Evolutionary conservation across 2,329 filamentous ascomycete genomes (phyloP).

Genomic region (Aspergillus pseudoglaucus): DNA sequence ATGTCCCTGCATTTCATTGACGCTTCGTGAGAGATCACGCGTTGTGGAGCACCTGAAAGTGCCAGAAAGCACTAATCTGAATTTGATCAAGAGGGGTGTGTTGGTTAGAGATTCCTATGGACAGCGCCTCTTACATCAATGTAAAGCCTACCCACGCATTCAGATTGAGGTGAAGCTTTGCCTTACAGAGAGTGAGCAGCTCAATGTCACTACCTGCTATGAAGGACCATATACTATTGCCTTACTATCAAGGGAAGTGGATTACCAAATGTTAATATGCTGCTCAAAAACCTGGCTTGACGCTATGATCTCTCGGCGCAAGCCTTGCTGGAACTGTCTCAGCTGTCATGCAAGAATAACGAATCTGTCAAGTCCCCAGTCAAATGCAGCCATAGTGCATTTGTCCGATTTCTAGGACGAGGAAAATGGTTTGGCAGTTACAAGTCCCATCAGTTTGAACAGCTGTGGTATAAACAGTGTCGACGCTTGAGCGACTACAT

Average conservation of each 20-base stretch:
- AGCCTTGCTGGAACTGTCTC: not conserved
- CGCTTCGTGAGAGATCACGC: not conserved
- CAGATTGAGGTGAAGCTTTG: not conserved
- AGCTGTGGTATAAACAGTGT: not conserved
- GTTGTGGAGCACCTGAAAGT: not conserved
- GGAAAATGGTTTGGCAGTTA: not conserved
- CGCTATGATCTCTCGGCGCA: not conserved
- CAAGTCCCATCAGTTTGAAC: not conserved
- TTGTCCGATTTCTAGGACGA: not conserved
- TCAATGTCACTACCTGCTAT: not conserved
- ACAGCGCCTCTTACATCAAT: not conserved
- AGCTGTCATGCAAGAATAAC: not conserved
- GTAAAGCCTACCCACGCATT: not conserved
- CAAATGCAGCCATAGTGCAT: not conserved
- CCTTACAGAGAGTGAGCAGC: not conserved
- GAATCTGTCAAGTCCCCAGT: not conserved
- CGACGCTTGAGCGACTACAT: not conserved
- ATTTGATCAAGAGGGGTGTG: not conserved
- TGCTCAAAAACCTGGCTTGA: not conserved
- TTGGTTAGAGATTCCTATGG: not conserved
- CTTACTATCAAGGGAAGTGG: too few relatives aligned
- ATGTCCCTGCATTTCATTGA: not conserved
- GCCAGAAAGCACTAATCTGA: not conserved
- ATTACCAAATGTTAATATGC: not conserved
- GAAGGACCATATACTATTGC: not conserved